These are phyloP conservation scores for Dryadomyces sulphureus DNA, from an alignment of 2,329 filamentous ascomycete species.

Conservation along the genomic window DNA sequence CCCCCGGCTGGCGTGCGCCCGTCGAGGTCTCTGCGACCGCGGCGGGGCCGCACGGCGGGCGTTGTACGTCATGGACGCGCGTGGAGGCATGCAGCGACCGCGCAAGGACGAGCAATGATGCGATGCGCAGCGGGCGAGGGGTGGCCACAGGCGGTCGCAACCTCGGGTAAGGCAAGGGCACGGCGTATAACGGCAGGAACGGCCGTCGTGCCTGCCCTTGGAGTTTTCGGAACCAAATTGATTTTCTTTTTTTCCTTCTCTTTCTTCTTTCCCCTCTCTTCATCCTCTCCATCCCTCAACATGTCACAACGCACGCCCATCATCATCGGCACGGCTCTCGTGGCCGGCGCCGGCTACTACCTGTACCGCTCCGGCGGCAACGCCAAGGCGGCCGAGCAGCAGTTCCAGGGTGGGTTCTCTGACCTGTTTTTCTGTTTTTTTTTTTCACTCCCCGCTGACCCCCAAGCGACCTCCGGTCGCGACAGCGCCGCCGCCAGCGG, in stretches of 20 bases:
- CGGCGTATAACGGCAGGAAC: background rate
- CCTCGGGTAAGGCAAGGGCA: background rate
- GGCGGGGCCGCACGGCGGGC: background rate
- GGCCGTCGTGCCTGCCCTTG: background rate
- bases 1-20: no score
- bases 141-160: background rate
- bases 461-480: slow-evolving; percentile 64
- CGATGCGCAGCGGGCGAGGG: background rate
- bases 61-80: background rate
- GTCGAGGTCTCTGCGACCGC: no score
- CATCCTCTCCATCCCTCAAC: background rate
- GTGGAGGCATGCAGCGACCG: background rate
- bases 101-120: background rate
- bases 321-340: slow-evolving; percentile 46
- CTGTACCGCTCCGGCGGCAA: slow-evolving; percentile 75
- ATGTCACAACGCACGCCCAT: slow-evolving; percentile 27
- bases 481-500: slow-evolving; percentile 50
- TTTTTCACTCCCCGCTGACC: background rate
- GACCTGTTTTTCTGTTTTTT: no score
- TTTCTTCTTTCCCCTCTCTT: background rate
- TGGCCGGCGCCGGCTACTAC: slow-evolving; percentile 70
- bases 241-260: background rate
- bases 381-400: slow-evolving; percentile 69
- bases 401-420: slow-evolving; percentile 57
- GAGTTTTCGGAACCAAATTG: no score